phyloP scores from a whole-genome alignment of 2,329 filamentous ascomycete genomes.

The Penicillium italicum region DNA sequence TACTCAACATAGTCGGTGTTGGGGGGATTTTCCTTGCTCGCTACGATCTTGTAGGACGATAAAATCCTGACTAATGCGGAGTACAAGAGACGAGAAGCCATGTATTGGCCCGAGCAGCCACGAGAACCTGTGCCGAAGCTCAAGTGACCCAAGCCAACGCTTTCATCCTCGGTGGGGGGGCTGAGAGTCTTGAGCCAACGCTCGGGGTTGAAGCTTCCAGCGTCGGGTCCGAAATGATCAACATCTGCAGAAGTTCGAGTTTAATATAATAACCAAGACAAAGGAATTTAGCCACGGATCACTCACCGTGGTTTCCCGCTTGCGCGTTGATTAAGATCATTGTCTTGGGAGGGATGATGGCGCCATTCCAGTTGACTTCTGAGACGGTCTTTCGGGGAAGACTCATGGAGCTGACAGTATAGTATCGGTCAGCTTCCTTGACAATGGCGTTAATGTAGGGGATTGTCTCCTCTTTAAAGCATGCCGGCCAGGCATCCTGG shows the following conservation, averaged over 20 bases:
- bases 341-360: conserved; percentile 65
- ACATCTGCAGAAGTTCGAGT: conserved; percentile 44
- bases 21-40: conserved; percentile 50
- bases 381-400: conserved; percentile 65
- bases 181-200: conserved; percentile 54
- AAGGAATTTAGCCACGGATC: not conserved
- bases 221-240: conserved; percentile 56
- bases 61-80: conserved; percentile 53
- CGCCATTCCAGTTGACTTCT: conserved; percentile 62
- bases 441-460: conserved; percentile 70
- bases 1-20: conserved; percentile 63
- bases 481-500: conserved; percentile 64
- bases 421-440: conserved; percentile 71
- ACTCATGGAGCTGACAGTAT: conserved; percentile 70
- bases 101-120: conserved; percentile 56
- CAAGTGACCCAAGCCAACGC: conserved; percentile 51
- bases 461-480: conserved; percentile 65
- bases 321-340: conserved; percentile 74
- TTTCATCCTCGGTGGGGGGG: conserved; percentile 44
- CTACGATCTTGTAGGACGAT: conserved; percentile 52
- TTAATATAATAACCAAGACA: not conserved
- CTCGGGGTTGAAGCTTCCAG: conserved; percentile 60
- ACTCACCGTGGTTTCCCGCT: conserved; percentile 57
- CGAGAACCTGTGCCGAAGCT: conserved; percentile 57
- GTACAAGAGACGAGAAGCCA: conserved; percentile 57